Base-by-base conservation (phyloP, 1,284 basidiomycete species). In the Earliella scabrosa region DNA sequence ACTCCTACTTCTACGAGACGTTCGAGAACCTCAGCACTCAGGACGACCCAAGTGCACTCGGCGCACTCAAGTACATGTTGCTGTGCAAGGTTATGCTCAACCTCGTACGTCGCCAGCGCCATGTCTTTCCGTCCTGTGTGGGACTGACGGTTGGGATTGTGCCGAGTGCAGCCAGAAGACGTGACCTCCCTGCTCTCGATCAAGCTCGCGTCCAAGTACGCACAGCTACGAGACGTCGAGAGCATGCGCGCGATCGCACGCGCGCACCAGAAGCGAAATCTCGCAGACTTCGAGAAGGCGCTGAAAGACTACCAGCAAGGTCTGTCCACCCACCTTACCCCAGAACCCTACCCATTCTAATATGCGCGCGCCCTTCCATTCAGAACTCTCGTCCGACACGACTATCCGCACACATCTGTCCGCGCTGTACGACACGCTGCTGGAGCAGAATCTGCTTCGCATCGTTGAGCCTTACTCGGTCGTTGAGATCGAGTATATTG, bases 1-100 rank as follows among this genome's bases (percentile, higher is more conserved):
- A 98, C 73, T 97, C 94, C 0, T 99, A 99, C 79, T 98, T 98
- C 76, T 96, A 94, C 66, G 97, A 99, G 75, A 91, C 95, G 2
- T 97, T 98, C 63, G 97, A 99, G 71, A 88, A 83, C 62, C 68
- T 90, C 61, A 82, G 80, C 50, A 66, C 82, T 4, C 84, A 89
- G 66, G 95, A 93, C 1, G 90, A 93, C 60, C 87, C 91, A 2
- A 71, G 73, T 16, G 86, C 95, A 0, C 78, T 97, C n/a, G 83
- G 84, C 3, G 94, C 95, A 10, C 80, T 99, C 63, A 98, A 98
- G 75, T 98, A 98, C 75, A 97, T 98, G 95, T 80, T 98, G 13
- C 76, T 98, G 45, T 98, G 97, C 76, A 98, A 98, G 74, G 90
- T 98, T 70, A 99, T 99, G 97, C 81, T 98, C 66, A 95, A 95